Conservation (phyloP, 1,139 yeast species). For the Dujonia santamariae region DNA sequence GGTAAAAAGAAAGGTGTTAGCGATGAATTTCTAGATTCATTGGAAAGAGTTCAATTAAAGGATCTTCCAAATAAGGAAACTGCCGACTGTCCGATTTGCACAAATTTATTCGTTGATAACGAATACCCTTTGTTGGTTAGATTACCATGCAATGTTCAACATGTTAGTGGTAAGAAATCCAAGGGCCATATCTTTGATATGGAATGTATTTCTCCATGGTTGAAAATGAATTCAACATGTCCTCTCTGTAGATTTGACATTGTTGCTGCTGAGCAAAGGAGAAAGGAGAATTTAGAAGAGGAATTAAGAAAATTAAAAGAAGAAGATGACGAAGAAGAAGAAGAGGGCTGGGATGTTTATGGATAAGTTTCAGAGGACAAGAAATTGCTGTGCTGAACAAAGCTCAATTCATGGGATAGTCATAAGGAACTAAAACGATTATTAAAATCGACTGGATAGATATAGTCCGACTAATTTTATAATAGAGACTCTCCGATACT, state of each 20-base stretch:
- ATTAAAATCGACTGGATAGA: too few species aligned
- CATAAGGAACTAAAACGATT: too few species aligned
- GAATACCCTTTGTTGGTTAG: slow-evolving; percentile 76
- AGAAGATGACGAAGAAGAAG: slow-evolving; percentile 65
- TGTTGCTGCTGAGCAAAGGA: slow-evolving; percentile 34
- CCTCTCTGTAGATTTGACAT: slow-evolving; percentile 85
- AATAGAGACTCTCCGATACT: too few species aligned
- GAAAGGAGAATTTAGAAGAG: slow-evolving; percentile 40
- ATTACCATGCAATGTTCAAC: slow-evolving; percentile 63
- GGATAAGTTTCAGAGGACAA: too few species aligned
- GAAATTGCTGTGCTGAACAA: too few species aligned
- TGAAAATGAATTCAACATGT: slow-evolving; percentile 74
- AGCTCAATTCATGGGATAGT: too few species aligned
- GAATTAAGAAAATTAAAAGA: slow-evolving; percentile 43
- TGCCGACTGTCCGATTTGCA: slow-evolving; percentile 78
- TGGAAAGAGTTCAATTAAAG: slow-evolving; percentile 64
- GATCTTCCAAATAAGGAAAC: slow-evolving; percentile 51
- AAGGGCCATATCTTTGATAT: slow-evolving; percentile 73
- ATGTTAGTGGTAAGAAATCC: slow-evolving; percentile 16
- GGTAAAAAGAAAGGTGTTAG: slow-evolving; percentile 51
- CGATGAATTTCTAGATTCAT: slow-evolving; percentile 66
- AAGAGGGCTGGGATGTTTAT: slow-evolving; percentile 74
- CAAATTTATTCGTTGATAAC: slow-evolving; percentile 68
- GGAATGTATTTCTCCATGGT: slow-evolving; percentile 92
- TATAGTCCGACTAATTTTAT: too few species aligned